Percentiles rank a stretch among this genome's conserved stretches.
These are phyloP conservation scores for Kwoniella dejecticola DNA, from an alignment of 768 basidiomycete genomes.

Conservation along the genomic window DNA sequence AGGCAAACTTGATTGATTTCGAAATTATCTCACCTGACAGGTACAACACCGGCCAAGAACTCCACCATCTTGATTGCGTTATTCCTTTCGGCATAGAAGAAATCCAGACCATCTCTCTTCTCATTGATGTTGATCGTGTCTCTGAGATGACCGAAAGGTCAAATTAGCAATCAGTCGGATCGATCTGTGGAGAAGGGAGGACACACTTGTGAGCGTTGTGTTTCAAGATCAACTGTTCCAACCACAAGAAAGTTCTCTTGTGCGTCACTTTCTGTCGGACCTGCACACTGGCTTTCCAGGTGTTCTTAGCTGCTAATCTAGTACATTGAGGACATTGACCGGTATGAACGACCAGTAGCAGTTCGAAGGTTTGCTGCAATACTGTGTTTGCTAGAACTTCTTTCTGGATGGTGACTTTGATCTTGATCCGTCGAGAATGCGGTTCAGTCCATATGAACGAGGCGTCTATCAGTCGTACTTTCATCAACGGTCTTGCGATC, in stretches of 20 bases:
- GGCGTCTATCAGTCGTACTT: slow-evolving; percentile 95
- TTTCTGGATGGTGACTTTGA: slow-evolving; percentile 97
- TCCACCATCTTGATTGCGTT: slow-evolving; percentile 97
- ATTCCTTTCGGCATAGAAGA: slow-evolving; percentile 88
- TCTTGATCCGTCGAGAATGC: slow-evolving; percentile 86
- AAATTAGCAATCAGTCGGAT: not conserved
- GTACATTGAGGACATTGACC: slow-evolving; percentile 95
- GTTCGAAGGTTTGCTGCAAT: slow-evolving; percentile 94
- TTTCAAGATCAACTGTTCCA: slow-evolving; percentile 95
- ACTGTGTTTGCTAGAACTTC: slow-evolving; percentile 95
- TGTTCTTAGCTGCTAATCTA: slow-evolving; percentile 94
- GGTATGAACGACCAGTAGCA: slow-evolving; percentile 85
- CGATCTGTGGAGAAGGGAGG: not conserved
- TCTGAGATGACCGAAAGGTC: slow-evolving; percentile 28
- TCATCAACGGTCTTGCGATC: slow-evolving; percentile 67
- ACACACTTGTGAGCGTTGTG: slow-evolving; percentile 83
- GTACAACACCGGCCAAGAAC: slow-evolving; percentile 83
- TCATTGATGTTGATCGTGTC: slow-evolving; percentile 93
- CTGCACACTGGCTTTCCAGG: slow-evolving; percentile 96
- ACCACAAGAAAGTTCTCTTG: slow-evolving; percentile 95
- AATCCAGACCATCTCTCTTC: slow-evolving; percentile 90
- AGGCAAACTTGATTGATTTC: no score
- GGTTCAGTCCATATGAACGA: slow-evolving; percentile 99
- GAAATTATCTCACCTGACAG: slow-evolving; percentile 68
- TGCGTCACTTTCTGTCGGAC: slow-evolving; percentile 99